Base-by-base conservation (phyloP, 1,139 yeast genomes). In the Kurtzmaniella quercitrusa region DNA sequence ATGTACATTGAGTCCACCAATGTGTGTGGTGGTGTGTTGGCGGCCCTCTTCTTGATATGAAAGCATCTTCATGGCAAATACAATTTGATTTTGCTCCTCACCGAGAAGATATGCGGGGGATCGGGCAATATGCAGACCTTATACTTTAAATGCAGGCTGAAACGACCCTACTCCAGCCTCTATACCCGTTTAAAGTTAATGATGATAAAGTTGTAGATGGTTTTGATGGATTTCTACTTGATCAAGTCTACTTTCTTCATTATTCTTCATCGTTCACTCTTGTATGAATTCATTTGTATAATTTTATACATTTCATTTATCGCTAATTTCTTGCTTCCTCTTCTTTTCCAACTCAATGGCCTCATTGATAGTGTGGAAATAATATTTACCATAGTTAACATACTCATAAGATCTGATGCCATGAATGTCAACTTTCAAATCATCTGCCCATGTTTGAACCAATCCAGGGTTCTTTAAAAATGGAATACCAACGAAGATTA, bases 401-500 rank as follows among this genome's bases (percentile, higher is more conserved):
- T 34, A 34, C 14, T 34, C 37, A 14, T 34, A 34, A 20, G 37
- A 20, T 11, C 22, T 18, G 4, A 34, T 34, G 19, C 23, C 23
- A 45, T 71, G 62, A 12, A 74, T 54, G 39, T 62, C 56, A 39
- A 76, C 71, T 2, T 61, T 72, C 41, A 77, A 60, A 38, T 73
- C 67, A 38, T 73, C 71, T 2, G 84, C 84, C 68, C 77, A 74
- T 2, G 56, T 51, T 59, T 72, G 67, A 8, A 67, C 76, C 38
- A 76, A 63, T 21, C 73, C 76, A 2, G 83, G 82, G 49, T 74
- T 65, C 45, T 63, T 65, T 46, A 79, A 57, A 50, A 76, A 76
- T 7, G 60, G 66, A 33, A 65, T 52, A 1, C 80, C 85, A 38
- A 69, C 64, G n/a, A 76, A 54, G 4, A 72, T 68, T 30, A 76